Evolutionary conservation across 2,329 filamentous ascomycete genomes (phyloP).

Genomic region (Myriosclerotinia curreyana): DNA sequence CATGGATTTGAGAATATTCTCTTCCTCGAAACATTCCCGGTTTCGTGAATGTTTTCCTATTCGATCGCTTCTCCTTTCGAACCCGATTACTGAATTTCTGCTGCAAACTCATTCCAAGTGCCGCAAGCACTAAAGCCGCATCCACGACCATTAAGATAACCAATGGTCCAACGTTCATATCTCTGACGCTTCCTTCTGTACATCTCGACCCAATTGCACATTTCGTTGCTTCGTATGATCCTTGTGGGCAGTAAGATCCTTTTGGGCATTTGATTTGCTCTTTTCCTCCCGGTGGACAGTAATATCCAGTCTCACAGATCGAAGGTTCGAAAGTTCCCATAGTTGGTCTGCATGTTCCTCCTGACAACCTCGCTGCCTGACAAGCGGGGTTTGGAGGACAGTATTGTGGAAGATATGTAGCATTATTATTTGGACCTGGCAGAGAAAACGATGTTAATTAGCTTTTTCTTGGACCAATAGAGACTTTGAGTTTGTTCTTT

Average conservation of each 20-base stretch:
- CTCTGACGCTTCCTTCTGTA: slow-evolving; percentile 44
- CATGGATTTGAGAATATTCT: slow-evolving; percentile 32
- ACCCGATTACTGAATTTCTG: slow-evolving; percentile 5
- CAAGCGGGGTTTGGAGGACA: slow-evolving; percentile 32
- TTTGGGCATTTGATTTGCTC: slow-evolving; percentile 45
- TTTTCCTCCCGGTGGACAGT: slow-evolving; percentile 47
- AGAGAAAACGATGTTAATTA: slow-evolving; percentile 1
- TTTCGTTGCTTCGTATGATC: slow-evolving; percentile 47
- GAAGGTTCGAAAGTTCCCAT: slow-evolving; percentile 47
- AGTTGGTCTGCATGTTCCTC: slow-evolving; percentile 23
- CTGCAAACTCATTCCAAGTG: slow-evolving; percentile 26
- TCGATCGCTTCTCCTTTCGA: slow-evolving; percentile 28
- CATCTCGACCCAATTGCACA: slow-evolving; percentile 49
- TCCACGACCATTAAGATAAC: slow-evolving; percentile 42
- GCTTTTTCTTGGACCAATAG: background rate
- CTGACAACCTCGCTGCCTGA: slow-evolving; percentile 25
- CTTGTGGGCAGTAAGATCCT: slow-evolving; percentile 52
- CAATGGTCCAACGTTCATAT: slow-evolving; percentile 35
- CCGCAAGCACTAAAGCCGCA: slow-evolving; percentile 41
- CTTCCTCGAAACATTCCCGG: slow-evolving; percentile 36
- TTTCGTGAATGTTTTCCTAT: slow-evolving; percentile 27
- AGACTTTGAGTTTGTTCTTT: background rate
- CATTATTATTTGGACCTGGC: slow-evolving; percentile 19
- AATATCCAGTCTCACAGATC: slow-evolving; percentile 49
- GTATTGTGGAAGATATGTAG: slow-evolving; percentile 30